A percentile compares a stretch with the other conserved stretches of the same genome.
These are phyloP conservation scores for Haematococcus sp. DNA, from an alignment of 139 green algal genomes.

Conservation along the genomic window DNA sequence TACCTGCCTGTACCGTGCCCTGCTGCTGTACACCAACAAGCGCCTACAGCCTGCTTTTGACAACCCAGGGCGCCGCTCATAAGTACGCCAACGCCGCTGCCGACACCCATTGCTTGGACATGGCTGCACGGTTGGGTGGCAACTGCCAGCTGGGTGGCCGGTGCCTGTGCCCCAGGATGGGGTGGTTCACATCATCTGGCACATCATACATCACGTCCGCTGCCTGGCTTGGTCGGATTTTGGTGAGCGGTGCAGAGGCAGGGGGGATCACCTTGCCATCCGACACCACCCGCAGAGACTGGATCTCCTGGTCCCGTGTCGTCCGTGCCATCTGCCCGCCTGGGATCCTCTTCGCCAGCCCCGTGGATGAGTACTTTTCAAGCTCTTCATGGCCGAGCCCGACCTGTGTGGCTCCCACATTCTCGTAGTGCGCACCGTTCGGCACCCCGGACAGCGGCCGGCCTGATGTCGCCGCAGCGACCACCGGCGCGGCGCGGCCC, in stretches of 20 bases:
- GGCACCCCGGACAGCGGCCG: background rate
- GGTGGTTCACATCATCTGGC: slow-evolving; percentile 8
- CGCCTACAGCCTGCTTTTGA: no score
- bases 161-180: background rate
- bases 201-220: slow-evolving; percentile 23
- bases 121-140: slow-evolving; percentile 26
- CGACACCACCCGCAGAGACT: slow-evolving; percentile 10
- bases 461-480: slow-evolving; percentile 4
- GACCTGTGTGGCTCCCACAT: background rate
- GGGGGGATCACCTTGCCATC: slow-evolving; percentile 27
- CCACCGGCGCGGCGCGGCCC: background rate
- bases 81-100: slow-evolving; percentile 27
- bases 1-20: no score
- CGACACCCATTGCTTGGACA: slow-evolving; percentile 18
- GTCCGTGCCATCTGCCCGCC: slow-evolving; percentile 12
- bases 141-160: slow-evolving; percentile 18
- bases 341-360: slow-evolving; percentile 16
- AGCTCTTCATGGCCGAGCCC: slow-evolving; percentile 11
- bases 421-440: background rate
- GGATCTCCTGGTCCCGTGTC: slow-evolving; percentile 15
- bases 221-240: background rate
- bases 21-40: no score
- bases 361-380: slow-evolving; percentile 12
- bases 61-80: no score
- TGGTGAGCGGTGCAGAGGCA: background rate